Percentiles rank a stretch among this genome's conserved stretches.
Evolutionary conservation across 2,329 filamentous ascomycete genomes (phyloP).

Genomic region (Fusarium hostae): DNA sequence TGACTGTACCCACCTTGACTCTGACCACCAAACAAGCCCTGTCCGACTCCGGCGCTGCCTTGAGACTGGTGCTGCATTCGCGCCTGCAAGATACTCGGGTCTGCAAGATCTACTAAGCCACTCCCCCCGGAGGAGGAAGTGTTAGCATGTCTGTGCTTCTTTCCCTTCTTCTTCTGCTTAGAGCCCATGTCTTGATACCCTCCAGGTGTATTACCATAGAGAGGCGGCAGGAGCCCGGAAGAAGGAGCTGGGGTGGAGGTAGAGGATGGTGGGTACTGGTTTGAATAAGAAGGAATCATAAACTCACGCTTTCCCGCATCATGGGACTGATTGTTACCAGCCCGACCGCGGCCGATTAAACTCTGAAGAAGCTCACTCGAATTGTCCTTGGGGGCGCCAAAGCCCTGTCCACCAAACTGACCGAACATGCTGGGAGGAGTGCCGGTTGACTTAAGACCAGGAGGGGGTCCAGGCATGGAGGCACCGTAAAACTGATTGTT

Average conservation of each 20-base stretch:
- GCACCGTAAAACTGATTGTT: slow-evolving; percentile 81
- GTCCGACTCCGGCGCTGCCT: slow-evolving; percentile 84
- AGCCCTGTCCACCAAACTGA: slow-evolving; percentile 82
- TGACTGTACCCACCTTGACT: slow-evolving; percentile 95
- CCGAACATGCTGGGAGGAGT: slow-evolving; percentile 96
- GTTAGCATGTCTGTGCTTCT: slow-evolving; percentile 99
- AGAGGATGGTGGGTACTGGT: slow-evolving; percentile 84
- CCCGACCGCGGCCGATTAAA: slow-evolving; percentile 77
- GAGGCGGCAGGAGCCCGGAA: slow-evolving; percentile 89
- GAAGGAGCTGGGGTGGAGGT: slow-evolving; percentile 87
- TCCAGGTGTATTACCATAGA: slow-evolving; percentile 88
- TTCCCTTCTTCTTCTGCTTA: slow-evolving; percentile 99
- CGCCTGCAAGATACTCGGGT: slow-evolving; percentile 99
- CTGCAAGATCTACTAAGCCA: slow-evolving; percentile 99
- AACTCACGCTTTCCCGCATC: slow-evolving; percentile 98
- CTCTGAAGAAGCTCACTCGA: slow-evolving; percentile 77
- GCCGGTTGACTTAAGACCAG: slow-evolving; percentile 92
- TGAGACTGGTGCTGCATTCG: slow-evolving; percentile 91
- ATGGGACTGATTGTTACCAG: slow-evolving; percentile 76
- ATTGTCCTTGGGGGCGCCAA: slow-evolving; percentile 77
- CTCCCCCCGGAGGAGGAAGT: slow-evolving; percentile 99
- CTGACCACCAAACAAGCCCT: slow-evolving; percentile 89
- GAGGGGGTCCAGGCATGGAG: slow-evolving; percentile 91
- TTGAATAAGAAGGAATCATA: slow-evolving; percentile 91
- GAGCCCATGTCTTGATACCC: slow-evolving; percentile 90